These are phyloP conservation scores for Smittium mucronatum DNA, from an alignment of 371 early-diverging fungal species.

Conservation along the genomic window DNA sequence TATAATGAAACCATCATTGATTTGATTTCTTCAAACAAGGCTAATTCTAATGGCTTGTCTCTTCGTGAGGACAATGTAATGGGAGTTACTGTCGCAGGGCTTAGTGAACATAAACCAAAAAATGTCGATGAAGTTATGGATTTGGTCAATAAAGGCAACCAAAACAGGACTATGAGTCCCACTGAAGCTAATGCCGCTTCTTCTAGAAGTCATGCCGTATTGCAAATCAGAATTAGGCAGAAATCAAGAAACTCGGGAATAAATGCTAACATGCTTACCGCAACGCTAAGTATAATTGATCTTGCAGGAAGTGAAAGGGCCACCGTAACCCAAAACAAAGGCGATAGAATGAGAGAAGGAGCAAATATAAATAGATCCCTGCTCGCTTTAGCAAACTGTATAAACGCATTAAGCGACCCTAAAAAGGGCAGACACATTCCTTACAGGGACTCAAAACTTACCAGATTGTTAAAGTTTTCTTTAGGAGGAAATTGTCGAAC, in stretches of 20 bases:
- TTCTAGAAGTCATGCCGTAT: constrained; percentile 78
- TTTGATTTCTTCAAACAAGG: constrained; percentile 37
- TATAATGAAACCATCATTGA: constrained; percentile 94
- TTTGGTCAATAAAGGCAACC: constrained; percentile 47
- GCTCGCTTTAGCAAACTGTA: constrained; percentile 82
- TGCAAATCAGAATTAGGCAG: constrained; percentile 63
- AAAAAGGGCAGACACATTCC: constrained; percentile 61
- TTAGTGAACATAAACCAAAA: constrained; percentile 51
- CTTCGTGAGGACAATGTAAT: constrained; percentile 56
- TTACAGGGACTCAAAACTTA: constrained; percentile 80
- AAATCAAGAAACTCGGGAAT: constrained; percentile 55
- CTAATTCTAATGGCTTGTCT: constrained; percentile 36
- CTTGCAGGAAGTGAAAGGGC: constrained; percentile 85
- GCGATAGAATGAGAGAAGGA: constrained; percentile 61
- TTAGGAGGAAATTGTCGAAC: constrained; percentile 69
- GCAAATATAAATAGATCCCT: constrained; percentile 84
- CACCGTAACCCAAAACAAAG: constrained; percentile 46
- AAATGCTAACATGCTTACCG: constrained; percentile 49
- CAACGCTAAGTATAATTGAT: constrained; percentile 75
- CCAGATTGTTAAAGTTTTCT: constrained; percentile 70
- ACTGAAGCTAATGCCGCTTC: constrained; percentile 62
- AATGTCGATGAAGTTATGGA: constrained; percentile 41
- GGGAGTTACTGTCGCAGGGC: constrained; percentile 58
- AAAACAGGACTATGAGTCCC: constrained; percentile 75
- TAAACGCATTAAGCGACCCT: constrained; percentile 68